phyloP scores from a whole-genome alignment of 768 basidiomycete genomes.

The Suillus weaverae region DNA sequence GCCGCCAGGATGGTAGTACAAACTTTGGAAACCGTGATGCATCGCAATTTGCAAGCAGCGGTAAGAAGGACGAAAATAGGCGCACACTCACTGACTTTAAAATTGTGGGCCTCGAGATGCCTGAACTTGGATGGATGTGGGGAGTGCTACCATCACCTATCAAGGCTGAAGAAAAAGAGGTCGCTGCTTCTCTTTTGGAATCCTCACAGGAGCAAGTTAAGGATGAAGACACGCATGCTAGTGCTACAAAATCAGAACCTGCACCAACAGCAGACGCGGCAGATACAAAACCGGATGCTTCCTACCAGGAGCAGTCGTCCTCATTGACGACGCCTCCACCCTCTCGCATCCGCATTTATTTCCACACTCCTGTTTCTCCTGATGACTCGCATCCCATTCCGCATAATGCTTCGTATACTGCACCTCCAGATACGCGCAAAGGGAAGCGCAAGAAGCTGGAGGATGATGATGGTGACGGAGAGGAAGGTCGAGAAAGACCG shows the following conservation, averaged over 20 bases:
- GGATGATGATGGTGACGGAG: slow-evolving; percentile 81
- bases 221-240: slow-evolving; percentile 28
- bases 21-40: slow-evolving; percentile 54
- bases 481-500: slow-evolving; percentile 68
- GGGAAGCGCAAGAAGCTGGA: slow-evolving; percentile 89
- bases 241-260: slow-evolving; percentile 24
- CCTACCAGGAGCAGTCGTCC: slow-evolving; percentile 26
- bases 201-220: slow-evolving; percentile 33
- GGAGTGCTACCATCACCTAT: slow-evolving; percentile 51
- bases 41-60: slow-evolving; percentile 43
- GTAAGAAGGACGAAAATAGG: slow-evolving; percentile 86
- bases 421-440: slow-evolving; percentile 62
- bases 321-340: slow-evolving; percentile 51
- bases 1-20: slow-evolving; percentile 37
- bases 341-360: slow-evolving; percentile 87
- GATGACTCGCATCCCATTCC: slow-evolving; percentile 80
- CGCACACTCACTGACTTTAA: slow-evolving; percentile 98
- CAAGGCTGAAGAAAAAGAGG: slow-evolving; percentile 40
- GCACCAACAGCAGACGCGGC: slow-evolving; percentile 26
- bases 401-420: slow-evolving; percentile 51
- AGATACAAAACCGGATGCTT: slow-evolving; percentile 33
- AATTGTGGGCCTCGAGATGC: slow-evolving; percentile 87
- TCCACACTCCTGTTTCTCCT: slow-evolving; percentile 84
- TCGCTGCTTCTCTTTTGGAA: slow-evolving; percentile 30
- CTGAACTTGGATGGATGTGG: slow-evolving; percentile 86